Evolutionary conservation across 2,329 filamentous ascomycete species (phyloP).

Genomic region (Clarireedia monteithiana): DNA sequence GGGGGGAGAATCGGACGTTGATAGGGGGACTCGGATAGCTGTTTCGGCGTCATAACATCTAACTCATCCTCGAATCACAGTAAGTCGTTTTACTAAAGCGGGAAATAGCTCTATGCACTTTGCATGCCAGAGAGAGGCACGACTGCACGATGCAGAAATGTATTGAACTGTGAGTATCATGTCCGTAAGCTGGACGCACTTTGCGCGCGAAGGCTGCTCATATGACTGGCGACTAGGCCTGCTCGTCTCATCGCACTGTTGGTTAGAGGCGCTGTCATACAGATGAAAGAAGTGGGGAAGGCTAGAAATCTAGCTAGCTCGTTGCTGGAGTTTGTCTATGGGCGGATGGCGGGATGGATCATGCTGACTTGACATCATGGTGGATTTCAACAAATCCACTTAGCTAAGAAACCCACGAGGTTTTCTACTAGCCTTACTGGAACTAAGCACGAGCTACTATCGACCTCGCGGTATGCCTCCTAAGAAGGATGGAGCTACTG

Average conservation of each 20-base stretch:
- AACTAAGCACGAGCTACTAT: too few species aligned
- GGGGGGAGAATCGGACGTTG: neutral
- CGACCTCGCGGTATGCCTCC: too few species aligned
- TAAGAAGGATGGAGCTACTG: neutral
- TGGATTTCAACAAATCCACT: neutral
- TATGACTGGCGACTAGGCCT: neutral
- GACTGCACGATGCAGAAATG: neutral
- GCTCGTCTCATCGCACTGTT: neutral
- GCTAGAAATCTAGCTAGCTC: neutral
- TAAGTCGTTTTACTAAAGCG: neutral
- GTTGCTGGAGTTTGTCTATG: too few species aligned
- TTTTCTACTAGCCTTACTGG: neutral
- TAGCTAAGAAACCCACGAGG: neutral
- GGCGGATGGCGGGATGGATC: neutral
- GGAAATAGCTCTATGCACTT: neutral
- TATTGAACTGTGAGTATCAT: neutral
- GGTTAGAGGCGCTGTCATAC: neutral
- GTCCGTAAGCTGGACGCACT: neutral
- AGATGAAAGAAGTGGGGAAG: neutral
- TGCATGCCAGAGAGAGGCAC: neutral
- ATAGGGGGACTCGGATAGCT: neutral
- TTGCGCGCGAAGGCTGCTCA: neutral
- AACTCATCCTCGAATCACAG: neutral
- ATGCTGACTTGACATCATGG: neutral
- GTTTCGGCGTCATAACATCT: too few species aligned